phyloP scores from a whole-genome alignment of 2,329 filamentous ascomycete genomes.

The Scedosporium minutisporum region DNA sequence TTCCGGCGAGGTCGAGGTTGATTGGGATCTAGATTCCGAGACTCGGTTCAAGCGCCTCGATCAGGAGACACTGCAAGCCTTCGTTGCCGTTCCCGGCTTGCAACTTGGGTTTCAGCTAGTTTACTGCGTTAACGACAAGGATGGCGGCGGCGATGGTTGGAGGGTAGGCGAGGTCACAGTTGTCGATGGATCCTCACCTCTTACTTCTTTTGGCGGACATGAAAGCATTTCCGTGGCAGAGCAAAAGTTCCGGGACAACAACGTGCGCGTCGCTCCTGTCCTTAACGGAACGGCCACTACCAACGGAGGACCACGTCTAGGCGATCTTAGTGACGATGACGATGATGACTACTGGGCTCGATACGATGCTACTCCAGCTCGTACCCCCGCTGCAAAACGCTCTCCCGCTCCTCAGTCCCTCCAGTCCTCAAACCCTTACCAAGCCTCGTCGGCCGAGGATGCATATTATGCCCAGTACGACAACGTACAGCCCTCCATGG shows the following conservation, averaged over 20 bases:
- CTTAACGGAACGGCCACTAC: slow-evolving; percentile 10
- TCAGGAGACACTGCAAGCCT: slow-evolving; percentile 62
- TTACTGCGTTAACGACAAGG: slow-evolving; percentile 57
- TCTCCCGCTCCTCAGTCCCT: slow-evolving; percentile 48
- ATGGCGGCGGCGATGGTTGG: slow-evolving; percentile 57
- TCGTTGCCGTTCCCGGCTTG: slow-evolving; percentile 52
- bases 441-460: slow-evolving; percentile 42
- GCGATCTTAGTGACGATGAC: slow-evolving; percentile 44
- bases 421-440: slow-evolving; percentile 16
- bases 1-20: slow-evolving; percentile 69
- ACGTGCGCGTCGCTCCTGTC: slow-evolving; percentile 12
- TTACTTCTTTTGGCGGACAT: slow-evolving; percentile 40
- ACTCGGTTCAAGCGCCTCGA: slow-evolving; percentile 60
- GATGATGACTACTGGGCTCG: slow-evolving; percentile 74
- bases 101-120: slow-evolving; percentile 54
- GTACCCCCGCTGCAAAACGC: slow-evolving; percentile 50
- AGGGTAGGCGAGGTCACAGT: slow-evolving; percentile 60
- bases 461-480: slow-evolving; percentile 72
- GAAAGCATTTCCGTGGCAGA: slow-evolving; percentile 52
- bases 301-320: slow-evolving; percentile 17
- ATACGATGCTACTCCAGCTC: slow-evolving; percentile 46
- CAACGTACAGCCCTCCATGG: slow-evolving; percentile 69
- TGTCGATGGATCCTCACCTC: slow-evolving; percentile 47
- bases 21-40: slow-evolving; percentile 55
- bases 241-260: slow-evolving; percentile 33